Conservation (phyloP, 345 rosid genomes). For the Erysimum cheiranthoides region DNA sequence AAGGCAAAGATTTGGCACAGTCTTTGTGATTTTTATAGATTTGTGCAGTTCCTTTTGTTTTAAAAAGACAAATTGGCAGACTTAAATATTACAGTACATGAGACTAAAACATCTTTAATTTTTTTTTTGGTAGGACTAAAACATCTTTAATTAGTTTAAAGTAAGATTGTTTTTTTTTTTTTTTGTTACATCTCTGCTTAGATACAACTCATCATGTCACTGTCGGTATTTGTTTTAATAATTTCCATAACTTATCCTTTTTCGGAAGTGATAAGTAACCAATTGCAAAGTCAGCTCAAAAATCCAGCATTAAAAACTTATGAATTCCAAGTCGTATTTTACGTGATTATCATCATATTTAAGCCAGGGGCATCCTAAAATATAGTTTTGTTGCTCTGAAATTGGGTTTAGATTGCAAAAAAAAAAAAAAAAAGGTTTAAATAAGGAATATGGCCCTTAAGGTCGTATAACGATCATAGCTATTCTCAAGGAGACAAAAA, state of each 20-base stretch:
- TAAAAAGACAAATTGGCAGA: background rate
- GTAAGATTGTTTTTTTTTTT: background rate
- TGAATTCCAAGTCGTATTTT: conserved; percentile 10
- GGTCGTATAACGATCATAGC: conserved; percentile 14
- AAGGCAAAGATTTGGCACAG: background rate
- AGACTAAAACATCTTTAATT: conserved; percentile 1
- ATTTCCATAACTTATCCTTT: background rate
- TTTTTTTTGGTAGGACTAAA: no score
- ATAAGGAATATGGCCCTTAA: background rate
- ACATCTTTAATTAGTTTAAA: conserved; percentile 9
- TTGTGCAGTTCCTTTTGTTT: background rate
- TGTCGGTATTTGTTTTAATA: background rate
- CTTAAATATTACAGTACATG: background rate
- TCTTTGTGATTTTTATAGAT: background rate
- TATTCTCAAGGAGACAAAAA: conserved; percentile 31
- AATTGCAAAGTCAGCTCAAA: background rate
- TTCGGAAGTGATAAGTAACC: background rate
- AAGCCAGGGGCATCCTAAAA: background rate
- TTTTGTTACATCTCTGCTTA: background rate
- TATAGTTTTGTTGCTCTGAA: background rate
- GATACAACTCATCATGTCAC: conserved; percentile 27
- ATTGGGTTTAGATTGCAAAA: background rate
- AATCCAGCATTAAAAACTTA: conserved; percentile 9
- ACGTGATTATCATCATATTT: background rate
- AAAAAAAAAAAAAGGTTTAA: background rate